A percentile compares a stretch with the other conserved stretches of the same genome.
phyloP scores from a whole-genome alignment of 2,329 filamentous ascomycete genomes.

The Zymoseptoria ardabiliae region DNA sequence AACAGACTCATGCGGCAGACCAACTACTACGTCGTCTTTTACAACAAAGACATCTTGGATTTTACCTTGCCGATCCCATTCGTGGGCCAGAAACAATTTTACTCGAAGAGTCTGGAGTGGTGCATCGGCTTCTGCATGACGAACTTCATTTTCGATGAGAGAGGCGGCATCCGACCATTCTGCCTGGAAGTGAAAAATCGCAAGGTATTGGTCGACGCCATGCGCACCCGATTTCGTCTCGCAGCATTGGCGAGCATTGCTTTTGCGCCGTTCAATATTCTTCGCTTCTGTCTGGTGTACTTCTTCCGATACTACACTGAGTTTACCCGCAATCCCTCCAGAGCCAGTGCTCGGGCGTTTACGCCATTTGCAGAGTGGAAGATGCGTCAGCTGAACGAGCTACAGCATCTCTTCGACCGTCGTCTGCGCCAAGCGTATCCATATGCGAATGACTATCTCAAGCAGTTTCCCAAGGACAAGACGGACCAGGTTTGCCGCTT shows the following conservation, averaged over 20 bases:
- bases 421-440: constrained; percentile 91
- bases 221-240: constrained; percentile 72
- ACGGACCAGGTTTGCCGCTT: constrained; percentile 78
- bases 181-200: constrained; percentile 81
- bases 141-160: constrained; percentile 87
- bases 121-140: constrained; percentile 83
- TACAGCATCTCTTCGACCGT: constrained; percentile 84
- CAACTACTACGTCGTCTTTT: constrained; percentile 92
- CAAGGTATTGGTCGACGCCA: constrained; percentile 65
- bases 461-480: constrained; percentile 94
- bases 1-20: constrained; percentile 94
- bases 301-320: constrained; percentile 96
- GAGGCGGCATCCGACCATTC: constrained; percentile 76
- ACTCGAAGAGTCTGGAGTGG: constrained; percentile 87
- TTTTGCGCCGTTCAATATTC: constrained; percentile 78
- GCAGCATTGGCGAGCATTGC: constrained; percentile 80
- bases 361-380: constrained; percentile 96
- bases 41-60: constrained; percentile 94
- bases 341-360: constrained; percentile 81
- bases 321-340: constrained; percentile 87
- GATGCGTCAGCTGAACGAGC: constrained; percentile 95
- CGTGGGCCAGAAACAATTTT: constrained; percentile 67
- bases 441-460: constrained; percentile 83
- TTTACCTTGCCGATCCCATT: constrained; percentile 81
- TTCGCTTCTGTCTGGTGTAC: constrained; percentile 79